Percentiles rank a stretch among this genome's conserved stretches.
phyloP scores from a whole-genome alignment of 768 basidiomycete species.

The Termitomyces sp. region DNA sequence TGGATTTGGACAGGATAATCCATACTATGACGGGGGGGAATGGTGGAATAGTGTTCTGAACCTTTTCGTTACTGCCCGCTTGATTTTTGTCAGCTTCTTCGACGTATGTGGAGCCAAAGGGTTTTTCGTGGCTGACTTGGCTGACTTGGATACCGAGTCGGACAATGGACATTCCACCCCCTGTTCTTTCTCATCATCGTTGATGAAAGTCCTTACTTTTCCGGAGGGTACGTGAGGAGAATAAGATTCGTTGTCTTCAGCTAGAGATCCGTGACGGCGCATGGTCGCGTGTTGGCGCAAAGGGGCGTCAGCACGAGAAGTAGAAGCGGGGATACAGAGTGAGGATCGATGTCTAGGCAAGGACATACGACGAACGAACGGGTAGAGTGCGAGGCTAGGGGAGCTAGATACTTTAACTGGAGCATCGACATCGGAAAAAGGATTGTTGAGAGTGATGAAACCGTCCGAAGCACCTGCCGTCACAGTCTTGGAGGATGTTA shows the following conservation, averaged over 20 bases:
- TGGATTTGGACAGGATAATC: too few species aligned
- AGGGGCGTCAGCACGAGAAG: neutral
- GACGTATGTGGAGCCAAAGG: too few species aligned
- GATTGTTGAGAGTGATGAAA: neutral
- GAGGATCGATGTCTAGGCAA: neutral
- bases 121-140: neutral
- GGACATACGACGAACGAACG: conserved; percentile 9
- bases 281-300: neutral
- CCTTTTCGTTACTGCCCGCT: neutral
- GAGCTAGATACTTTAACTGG: conserved; percentile 2
- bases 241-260: conserved; percentile 6
- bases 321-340: neutral
- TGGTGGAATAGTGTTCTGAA: neutral
- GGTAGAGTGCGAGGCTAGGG: conserved; percentile 5
- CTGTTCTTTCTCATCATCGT: neutral
- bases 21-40: neutral
- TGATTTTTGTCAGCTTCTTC: conserved; percentile 3
- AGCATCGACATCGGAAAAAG: conserved; percentile 3
- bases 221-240: conserved; percentile 3
- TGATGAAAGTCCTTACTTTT: neutral
- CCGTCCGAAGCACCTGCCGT: neutral
- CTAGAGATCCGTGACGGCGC: neutral
- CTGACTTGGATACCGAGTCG: neutral
- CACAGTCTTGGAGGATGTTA: neutral
- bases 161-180: neutral